A percentile compares a stretch with the other conserved stretches of the same genome.
Conservation (phyloP, 1,284 basidiomycete species). For the Leccinum pachyderme region DNA sequence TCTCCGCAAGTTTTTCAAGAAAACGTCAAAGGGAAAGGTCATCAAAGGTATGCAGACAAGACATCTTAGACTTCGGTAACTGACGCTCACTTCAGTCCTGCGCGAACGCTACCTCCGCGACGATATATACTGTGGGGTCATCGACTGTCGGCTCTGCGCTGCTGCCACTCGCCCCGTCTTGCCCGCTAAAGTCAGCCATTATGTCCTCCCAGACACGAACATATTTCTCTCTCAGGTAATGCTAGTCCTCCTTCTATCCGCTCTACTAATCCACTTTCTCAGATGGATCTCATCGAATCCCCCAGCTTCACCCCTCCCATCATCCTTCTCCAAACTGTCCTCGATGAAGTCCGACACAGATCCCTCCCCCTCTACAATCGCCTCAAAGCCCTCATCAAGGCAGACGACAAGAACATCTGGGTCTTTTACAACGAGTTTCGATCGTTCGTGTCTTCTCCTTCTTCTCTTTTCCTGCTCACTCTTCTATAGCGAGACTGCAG, state of each 20-base stretch:
- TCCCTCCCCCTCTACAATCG: constrained; percentile 93
- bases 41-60: constrained; percentile 65
- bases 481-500: constrained; percentile 66
- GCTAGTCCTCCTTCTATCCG: constrained; percentile 5
- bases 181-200: constrained; percentile 71
- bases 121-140: constrained; percentile 90
- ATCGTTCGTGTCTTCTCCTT: constrained; percentile 47
- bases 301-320: constrained; percentile 73
- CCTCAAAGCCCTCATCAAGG: constrained; percentile 76
- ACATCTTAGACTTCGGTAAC: not conserved
- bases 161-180: constrained; percentile 40
- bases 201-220: constrained; percentile 93
- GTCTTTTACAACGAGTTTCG: constrained; percentile 92
- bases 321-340: constrained; percentile 91
- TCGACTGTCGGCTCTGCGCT: constrained; percentile 64
- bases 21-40: constrained; percentile 93
- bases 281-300: constrained; percentile 93
- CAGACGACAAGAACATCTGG: constrained; percentile 81
- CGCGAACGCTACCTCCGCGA: constrained; percentile 93
- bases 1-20: constrained; percentile 90
- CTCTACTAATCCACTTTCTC: constrained; percentile 8
- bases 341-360: constrained; percentile 95
- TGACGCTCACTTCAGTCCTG: constrained; percentile 53
- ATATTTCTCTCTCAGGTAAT: constrained; percentile 82
- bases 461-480: constrained; percentile 2